Base-by-base conservation (phyloP, 2,329 filamentous ascomycete genomes). In the Diplodia seriata region DNA sequence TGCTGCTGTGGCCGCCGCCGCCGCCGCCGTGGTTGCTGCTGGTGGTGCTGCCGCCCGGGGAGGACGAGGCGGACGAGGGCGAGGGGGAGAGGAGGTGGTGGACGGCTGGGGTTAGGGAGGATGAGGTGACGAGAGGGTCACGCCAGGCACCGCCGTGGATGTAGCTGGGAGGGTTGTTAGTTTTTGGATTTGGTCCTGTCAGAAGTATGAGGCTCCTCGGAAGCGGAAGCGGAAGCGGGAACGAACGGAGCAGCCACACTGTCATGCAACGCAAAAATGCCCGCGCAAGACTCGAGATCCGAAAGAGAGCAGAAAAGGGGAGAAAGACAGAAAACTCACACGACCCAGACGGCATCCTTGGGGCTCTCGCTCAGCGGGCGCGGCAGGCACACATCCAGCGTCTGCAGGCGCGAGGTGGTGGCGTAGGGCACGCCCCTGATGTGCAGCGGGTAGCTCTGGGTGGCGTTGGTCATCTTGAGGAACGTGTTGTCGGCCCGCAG, bases 101-200 rank as follows among this genome's bases (percentile, higher is more conserved):
- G 50, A 81, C 75, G 0, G 81, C 78, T 36, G 77, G 76, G 31
- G 72, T 62, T 72, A 83, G 74, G 70, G 75, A 76, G 38, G 72
- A 47, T 2, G 77, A 74, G 51, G 73, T 75, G 70, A 82, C 79
- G n/a, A 73, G 69, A 3, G 82, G 82, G 69, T 84, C 83, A 70
- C 79, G 80, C 82, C 82, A 85, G 68, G 82, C 82, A 70, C 83
- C 83, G 74, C 83, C 83, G 73, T 84, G 83, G 72, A 84, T 73
- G 74, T 81, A 84, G 70, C 80, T 78, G 40, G 18, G 47, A n/a
- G 40, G 20, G 47, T 8, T n/a, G 54, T 59, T 23, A 53, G 66
- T 31, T 29, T 20, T 12, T 47, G 43, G 43, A 47, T 18, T 18
- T 11, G 43, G 7, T 6, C 8, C 11, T 2, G 9, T 33, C 9